Percentiles rank a stretch among this genome's conserved stretches.
phyloP scores from a whole-genome alignment of 768 basidiomycete species.

The Amanita fuliginea region DNA sequence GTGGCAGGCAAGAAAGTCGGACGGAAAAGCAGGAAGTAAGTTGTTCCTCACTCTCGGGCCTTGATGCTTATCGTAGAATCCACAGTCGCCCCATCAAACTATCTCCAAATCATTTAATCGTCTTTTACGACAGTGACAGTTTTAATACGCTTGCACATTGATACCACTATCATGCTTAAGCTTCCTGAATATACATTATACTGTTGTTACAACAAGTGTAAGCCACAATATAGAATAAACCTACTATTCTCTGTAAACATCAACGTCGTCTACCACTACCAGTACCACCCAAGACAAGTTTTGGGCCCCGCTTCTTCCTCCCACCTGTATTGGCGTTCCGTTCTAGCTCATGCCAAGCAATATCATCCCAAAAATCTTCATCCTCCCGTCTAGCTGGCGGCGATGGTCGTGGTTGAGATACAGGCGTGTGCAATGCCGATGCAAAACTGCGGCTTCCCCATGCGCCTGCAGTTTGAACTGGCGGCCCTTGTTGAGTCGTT shows the following conservation, averaged over 20 bases:
- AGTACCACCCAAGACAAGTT: constrained; percentile 59
- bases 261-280: constrained; percentile 42
- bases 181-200: constrained; percentile 7
- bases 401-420: constrained; percentile 14
- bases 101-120: constrained; percentile 65
- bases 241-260: neutral
- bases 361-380: constrained; percentile 70
- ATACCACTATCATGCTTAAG: too few species aligned
- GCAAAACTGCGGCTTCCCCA: constrained; percentile 83
- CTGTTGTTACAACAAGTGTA: constrained; percentile 18
- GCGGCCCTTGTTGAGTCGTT: neutral
- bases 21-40: constrained; percentile 72
- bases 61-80: constrained; percentile 2
- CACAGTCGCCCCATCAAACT: constrained; percentile 77
- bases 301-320: constrained; percentile 50
- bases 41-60: constrained; percentile 14
- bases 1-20: constrained; percentile 82
- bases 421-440: constrained; percentile 53
- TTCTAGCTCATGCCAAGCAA: constrained; percentile 76
- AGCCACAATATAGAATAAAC: constrained; percentile 5
- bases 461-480: constrained; percentile 30
- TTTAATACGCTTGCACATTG: neutral
- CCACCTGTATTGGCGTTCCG: constrained; percentile 34
- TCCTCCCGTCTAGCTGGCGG: constrained; percentile 19
- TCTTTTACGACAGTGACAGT: neutral